Percentiles rank a stretch among this genome's conserved stretches.
phyloP scores from a whole-genome alignment of 768 basidiomycete species.

The Lactifluus pinguis region DNA sequence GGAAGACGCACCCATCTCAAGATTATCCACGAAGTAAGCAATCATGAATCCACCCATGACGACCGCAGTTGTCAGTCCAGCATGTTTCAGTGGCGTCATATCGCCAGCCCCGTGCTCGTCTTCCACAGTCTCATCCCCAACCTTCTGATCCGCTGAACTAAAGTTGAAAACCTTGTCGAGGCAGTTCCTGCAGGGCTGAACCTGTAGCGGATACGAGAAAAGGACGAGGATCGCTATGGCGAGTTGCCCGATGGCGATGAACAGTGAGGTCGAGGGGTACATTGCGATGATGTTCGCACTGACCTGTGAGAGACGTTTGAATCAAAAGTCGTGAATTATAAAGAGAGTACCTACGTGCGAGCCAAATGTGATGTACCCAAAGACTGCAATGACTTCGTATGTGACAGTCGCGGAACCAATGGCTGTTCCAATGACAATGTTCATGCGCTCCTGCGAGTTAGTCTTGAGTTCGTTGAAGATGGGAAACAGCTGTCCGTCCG shows the following conservation, averaged over 20 bases:
- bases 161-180: conserved; percentile 80
- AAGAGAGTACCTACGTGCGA: conserved; percentile 45
- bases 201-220: conserved; percentile 91
- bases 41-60: conserved; percentile 56
- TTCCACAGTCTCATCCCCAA: conserved; percentile 39
- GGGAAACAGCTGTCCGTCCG: conserved; percentile 63
- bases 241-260: conserved; percentile 87
- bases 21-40: conserved; percentile 70
- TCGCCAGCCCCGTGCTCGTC: conserved; percentile 51
- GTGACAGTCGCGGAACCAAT: conserved; percentile 77
- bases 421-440: conserved; percentile 75
- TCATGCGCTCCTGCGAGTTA: conserved; percentile 79
- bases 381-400: conserved; percentile 82
- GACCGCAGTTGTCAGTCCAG: conserved; percentile 58
- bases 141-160: conserved; percentile 25
- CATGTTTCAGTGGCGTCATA: conserved; percentile 61
- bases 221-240: conserved; percentile 87
- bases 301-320: conserved; percentile 39
- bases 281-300: conserved; percentile 91
- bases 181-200: conserved; percentile 87
- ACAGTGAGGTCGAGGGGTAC: conserved; percentile 84
- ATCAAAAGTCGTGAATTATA: background rate
- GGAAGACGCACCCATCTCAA: conserved; percentile 56
- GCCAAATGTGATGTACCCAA: conserved; percentile 93
- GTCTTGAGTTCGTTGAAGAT: conserved; percentile 83